Conservation (phyloP, 495 filamentous ascomycete species). For the Aspergillus biplanus region DNA sequence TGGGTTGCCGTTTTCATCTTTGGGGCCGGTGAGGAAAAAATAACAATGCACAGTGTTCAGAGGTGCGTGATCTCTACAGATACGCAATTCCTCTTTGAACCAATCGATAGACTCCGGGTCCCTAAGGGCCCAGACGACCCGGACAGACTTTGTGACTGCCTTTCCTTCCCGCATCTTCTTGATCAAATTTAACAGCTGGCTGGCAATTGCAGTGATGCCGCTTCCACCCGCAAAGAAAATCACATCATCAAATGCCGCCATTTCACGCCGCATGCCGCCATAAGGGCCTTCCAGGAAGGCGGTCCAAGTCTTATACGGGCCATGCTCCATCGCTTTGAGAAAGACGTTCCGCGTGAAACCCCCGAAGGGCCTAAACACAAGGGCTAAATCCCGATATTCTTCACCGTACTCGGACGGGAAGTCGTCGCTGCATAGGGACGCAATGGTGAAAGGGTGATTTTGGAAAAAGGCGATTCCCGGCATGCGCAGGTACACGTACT, state of each 20-base stretch:
- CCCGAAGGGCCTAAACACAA: constrained; percentile 88
- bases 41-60: constrained; percentile 86
- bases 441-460: constrained; percentile 95
- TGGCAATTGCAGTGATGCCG: constrained; percentile 91
- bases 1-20: constrained; percentile 12
- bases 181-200: constrained; percentile 86
- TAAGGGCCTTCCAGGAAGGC: constrained; percentile 94
- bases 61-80: constrained; percentile 83
- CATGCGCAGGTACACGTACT: constrained; percentile 94
- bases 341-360: constrained; percentile 86
- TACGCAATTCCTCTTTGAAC: constrained; percentile 94
- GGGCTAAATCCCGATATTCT: constrained; percentile 80
- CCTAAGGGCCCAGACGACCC: constrained; percentile 90
- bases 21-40: constrained; percentile 78
- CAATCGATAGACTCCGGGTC: constrained; percentile 92
- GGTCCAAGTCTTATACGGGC: constrained; percentile 83
- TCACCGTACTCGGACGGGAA: constrained; percentile 88
- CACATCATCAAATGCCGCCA: constrained; percentile 92
- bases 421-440: constrained; percentile 83
- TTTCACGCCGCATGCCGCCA: constrained; percentile 87
- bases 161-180: constrained; percentile 93
- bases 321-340: constrained; percentile 74
- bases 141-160: constrained; percentile 85
- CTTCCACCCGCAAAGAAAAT: constrained; percentile 92
- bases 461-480: constrained; percentile 86